Evolutionary conservation across 768 basidiomycete species (phyloP).

Genomic region (Auriscalpium orientale): DNA sequence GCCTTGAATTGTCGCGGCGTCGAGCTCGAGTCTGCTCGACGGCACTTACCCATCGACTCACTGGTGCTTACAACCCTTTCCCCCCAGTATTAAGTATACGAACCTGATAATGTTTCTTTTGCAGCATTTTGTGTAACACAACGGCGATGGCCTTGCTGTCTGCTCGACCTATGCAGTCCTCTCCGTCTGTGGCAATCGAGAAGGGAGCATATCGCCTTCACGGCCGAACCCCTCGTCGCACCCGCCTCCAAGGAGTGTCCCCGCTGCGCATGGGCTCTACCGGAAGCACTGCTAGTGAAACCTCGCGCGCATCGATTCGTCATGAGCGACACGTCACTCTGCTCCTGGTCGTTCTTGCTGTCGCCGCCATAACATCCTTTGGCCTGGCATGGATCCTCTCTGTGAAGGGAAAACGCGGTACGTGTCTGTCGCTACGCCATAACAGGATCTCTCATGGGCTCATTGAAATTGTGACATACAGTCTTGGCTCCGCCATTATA

Average conservation of each 20-base stretch:
- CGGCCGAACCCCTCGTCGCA: not conserved
- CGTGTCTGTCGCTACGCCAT: not conserved
- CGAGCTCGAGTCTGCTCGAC: too few species aligned
- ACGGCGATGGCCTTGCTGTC: not conserved
- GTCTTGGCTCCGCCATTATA: too few species aligned
- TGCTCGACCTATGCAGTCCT: not conserved
- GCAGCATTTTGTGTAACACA: too few species aligned
- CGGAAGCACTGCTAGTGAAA: not conserved
- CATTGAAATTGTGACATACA: too few species aligned
- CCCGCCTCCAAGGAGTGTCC: not conserved
- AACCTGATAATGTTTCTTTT: too few species aligned
- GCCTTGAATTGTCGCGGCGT: too few species aligned
- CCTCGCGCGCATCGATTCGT: not conserved
- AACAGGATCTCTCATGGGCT: too few species aligned
- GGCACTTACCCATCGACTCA: too few species aligned
- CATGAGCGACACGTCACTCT: not conserved
- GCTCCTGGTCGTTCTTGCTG: not conserved
- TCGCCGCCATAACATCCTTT: not conserved
- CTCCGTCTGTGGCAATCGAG: conserved; percentile 4
- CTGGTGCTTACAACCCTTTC: too few species aligned
- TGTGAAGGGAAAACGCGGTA: not conserved
- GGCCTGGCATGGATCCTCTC: not conserved
- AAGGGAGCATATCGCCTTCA: conserved; percentile 3
- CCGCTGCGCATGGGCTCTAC: not conserved
- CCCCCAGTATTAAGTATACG: too few species aligned